A percentile compares a stretch with the other conserved stretches of the same genome.
These are phyloP conservation scores for Dictyostelium brefeldianum DNA, from an alignment of 78 protist species.

Conservation along the genomic window DNA sequence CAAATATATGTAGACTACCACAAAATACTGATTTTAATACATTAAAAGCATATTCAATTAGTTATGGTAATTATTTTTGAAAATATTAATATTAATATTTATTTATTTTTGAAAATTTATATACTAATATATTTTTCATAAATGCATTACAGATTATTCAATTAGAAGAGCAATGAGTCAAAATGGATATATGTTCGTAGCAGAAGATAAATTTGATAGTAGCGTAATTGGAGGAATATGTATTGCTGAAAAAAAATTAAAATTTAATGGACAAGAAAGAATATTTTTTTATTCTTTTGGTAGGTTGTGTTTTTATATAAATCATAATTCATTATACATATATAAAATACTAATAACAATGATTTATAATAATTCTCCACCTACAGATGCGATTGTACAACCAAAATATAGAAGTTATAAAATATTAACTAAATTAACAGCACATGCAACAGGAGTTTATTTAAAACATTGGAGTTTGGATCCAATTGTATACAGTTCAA, in stretches of 20 bases:
- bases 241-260: constrained; percentile 51
- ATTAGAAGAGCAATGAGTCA: constrained; percentile 69
- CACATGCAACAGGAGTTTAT: constrained; percentile 35
- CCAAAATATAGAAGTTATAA: constrained; percentile 57
- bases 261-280: constrained; percentile 52
- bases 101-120: background rate
- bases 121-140: background rate
- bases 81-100: background rate
- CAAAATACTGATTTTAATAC: constrained; percentile 15
- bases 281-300: constrained; percentile 68
- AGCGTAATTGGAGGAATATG: constrained; percentile 63
- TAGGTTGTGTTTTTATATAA: too few species aligned
- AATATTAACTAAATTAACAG: constrained; percentile 48
- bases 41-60: constrained; percentile 58
- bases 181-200: constrained; percentile 76
- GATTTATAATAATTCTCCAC: background rate
- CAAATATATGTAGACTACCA: constrained; percentile 69
- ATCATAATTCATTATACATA: too few species aligned
- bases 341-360: background rate
- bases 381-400: constrained; percentile 61
- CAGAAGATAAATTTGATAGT: constrained; percentile 34
- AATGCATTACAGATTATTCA: constrained; percentile 51
- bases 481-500: constrained; percentile 60
- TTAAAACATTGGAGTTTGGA: constrained; percentile 24
- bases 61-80: constrained; percentile 58